These are phyloP conservation scores for Quillaja saponaria DNA, from an alignment of 306 rosid species.

Conservation along the genomic window DNA sequence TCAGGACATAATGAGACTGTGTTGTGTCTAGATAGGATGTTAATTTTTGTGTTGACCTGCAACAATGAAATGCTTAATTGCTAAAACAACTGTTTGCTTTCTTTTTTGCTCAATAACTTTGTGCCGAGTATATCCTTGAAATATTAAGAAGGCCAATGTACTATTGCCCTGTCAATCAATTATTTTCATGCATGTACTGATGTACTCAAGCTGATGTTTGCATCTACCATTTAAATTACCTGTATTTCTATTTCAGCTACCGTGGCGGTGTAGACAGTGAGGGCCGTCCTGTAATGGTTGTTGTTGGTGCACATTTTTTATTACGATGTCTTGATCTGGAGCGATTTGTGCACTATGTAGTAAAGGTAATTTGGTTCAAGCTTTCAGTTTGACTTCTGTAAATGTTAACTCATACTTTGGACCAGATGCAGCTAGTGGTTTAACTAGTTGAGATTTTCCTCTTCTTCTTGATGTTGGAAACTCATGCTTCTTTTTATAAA, in stretches of 20 bases:
- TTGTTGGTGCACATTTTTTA: conserved; percentile 97
- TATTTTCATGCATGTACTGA: conserved; percentile 5
- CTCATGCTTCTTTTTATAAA: neutral
- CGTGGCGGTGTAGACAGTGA: conserved; percentile 98
- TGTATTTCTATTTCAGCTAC: conserved; percentile 58
- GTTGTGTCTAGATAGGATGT: conserved; percentile 8
- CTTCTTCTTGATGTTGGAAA: conserved; percentile 23
- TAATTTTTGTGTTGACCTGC: neutral
- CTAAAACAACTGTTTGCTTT: neutral
- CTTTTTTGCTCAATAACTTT: neutral
- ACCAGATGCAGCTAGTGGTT: neutral
- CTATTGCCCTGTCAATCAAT: neutral
- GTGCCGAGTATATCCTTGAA: too few species aligned
- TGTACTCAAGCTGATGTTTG: conserved; percentile 16
- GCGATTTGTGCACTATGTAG: conserved; percentile 75
- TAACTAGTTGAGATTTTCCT: conserved; percentile 19
- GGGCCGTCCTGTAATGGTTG: conserved; percentile 93
- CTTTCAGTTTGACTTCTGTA: conserved; percentile 29
- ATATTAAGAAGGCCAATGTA: too few species aligned
- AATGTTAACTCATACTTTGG: conserved; percentile 7
- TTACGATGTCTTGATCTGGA: conserved; percentile 95
- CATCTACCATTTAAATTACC: conserved; percentile 16
- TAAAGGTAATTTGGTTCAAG: conserved; percentile 64
- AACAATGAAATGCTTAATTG: neutral
- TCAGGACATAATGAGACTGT: conserved; percentile 7